Evolutionary conservation across 2,329 filamentous ascomycete species (phyloP).

Genomic region (Microdochium bolleyi): DNA sequence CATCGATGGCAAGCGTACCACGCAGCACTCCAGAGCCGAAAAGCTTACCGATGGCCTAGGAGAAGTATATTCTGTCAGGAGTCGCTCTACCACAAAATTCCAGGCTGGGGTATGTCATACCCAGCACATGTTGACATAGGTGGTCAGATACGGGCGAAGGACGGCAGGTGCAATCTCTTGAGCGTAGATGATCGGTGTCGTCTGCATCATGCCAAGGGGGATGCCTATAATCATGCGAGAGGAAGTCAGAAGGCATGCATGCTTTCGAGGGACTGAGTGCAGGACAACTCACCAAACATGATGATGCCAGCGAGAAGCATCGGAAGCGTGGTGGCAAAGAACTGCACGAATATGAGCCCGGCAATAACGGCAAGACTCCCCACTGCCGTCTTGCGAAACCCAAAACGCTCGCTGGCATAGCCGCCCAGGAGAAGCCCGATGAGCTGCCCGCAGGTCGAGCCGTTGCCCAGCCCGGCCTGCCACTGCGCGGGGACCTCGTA

Average conservation of each 20-base stretch:
- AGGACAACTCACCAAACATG: conserved; percentile 23
- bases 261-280: too few relatives aligned
- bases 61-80: background rate
- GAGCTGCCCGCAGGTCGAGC: conserved; percentile 44
- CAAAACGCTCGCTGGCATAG: conserved; percentile 38
- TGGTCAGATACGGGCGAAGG: conserved; percentile 43
- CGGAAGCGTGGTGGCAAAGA: conserved; percentile 39
- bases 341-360: conserved; percentile 42
- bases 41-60: conserved; percentile 33
- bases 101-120: conserved; percentile 23
- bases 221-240: conserved; percentile 26
- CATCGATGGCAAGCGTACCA: conserved; percentile 25
- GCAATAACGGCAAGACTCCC: conserved; percentile 35
- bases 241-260: background rate
- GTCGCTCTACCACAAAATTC: background rate
- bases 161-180: conserved; percentile 40
- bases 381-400: conserved; percentile 42
- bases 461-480: conserved; percentile 49
- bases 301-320: conserved; percentile 41
- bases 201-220: conserved; percentile 45
- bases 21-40: conserved; percentile 38
- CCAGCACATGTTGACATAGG: conserved; percentile 50
- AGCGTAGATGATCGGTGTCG: conserved; percentile 42
- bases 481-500: conserved; percentile 45
- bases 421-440: conserved; percentile 47